phyloP scores from a whole-genome alignment of 371 early-diverging fungal genomes.

The Mortierella sp. region DNA sequence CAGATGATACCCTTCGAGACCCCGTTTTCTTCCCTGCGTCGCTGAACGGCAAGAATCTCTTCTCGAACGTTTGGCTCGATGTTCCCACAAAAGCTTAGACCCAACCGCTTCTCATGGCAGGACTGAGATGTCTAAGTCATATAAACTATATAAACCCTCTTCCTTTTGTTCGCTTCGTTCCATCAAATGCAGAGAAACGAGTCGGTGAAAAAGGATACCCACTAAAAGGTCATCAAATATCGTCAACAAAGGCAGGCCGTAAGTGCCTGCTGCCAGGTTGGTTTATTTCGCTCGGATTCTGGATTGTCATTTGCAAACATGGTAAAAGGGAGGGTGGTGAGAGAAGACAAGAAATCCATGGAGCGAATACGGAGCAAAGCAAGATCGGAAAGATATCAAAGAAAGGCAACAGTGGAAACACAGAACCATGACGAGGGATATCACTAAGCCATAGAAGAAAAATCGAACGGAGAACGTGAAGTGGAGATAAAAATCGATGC shows the following conservation, averaged over 20 bases:
- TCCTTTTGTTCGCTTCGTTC: neutral
- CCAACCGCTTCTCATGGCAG: neutral
- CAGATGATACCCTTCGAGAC: conserved; percentile 8
- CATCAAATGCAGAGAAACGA: neutral
- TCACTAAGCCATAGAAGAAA: too few relatives aligned
- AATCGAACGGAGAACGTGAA: too few relatives aligned
- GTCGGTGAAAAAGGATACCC: neutral
- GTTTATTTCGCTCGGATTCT: neutral
- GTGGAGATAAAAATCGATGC: too few relatives aligned
- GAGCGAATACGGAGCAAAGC: neutral
- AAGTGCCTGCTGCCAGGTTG: neutral
- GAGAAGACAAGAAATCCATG: neutral
- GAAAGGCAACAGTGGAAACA: neutral
- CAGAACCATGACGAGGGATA: neutral
- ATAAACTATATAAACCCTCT: neutral
- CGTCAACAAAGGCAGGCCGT: neutral
- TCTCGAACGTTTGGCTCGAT: conserved; percentile 29
- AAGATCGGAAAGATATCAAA: neutral
- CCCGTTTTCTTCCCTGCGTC: conserved; percentile 30
- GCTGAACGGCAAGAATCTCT: conserved; percentile 25
- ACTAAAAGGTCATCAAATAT: neutral
- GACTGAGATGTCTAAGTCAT: neutral
- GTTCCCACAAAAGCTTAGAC: neutral
- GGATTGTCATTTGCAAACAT: neutral
- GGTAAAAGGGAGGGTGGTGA: neutral